phyloP scores from a whole-genome alignment of 192 early-diverging fungal genomes.

The Powellomyces hirtus region DNA sequence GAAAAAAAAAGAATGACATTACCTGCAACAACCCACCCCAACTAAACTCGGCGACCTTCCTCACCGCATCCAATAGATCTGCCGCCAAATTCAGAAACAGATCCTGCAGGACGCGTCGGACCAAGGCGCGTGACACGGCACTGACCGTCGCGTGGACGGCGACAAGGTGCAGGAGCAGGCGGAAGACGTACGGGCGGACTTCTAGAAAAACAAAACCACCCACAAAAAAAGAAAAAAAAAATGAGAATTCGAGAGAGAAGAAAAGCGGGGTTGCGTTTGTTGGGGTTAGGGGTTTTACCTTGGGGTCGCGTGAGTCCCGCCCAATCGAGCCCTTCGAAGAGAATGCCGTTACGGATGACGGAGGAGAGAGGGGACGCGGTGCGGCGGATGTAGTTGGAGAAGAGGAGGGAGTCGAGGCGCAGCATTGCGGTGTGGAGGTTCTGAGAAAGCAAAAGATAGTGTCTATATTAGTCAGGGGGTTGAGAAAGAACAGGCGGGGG shows the following conservation, averaged over 20 bases:
- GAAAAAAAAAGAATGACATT: too few species aligned
- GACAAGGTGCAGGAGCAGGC: conserved; percentile 82
- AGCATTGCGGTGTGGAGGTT: conserved; percentile 68
- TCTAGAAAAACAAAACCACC: conserved; percentile 56
- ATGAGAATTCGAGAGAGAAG: background rate
- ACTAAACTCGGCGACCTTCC: conserved; percentile 80
- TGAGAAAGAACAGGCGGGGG: too few species aligned
- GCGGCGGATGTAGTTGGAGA: conserved; percentile 82
- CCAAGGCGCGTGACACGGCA: conserved; percentile 75
- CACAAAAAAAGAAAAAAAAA: background rate
- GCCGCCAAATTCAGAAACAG: conserved; percentile 71
- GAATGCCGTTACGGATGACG: conserved; percentile 77
- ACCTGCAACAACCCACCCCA: conserved; percentile 89
- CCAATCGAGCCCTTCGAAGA: conserved; percentile 89
- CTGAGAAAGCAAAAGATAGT: conserved; percentile 40
- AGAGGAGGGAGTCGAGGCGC: conserved; percentile 79
- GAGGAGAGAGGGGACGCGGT: conserved; percentile 64
- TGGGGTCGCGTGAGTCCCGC: conserved; percentile 66
- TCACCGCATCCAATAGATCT: conserved; percentile 76
- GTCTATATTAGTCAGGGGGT: too few species aligned
- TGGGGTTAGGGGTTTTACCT: conserved; percentile 52
- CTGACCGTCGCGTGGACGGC: conserved; percentile 88
- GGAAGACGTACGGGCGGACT: conserved; percentile 84
- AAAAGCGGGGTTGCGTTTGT: background rate
- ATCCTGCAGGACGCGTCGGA: conserved; percentile 72